These are phyloP conservation scores for Uronychia setigera DNA, from an alignment of 73 alveolate genomes.

Conservation along the genomic window DNA sequence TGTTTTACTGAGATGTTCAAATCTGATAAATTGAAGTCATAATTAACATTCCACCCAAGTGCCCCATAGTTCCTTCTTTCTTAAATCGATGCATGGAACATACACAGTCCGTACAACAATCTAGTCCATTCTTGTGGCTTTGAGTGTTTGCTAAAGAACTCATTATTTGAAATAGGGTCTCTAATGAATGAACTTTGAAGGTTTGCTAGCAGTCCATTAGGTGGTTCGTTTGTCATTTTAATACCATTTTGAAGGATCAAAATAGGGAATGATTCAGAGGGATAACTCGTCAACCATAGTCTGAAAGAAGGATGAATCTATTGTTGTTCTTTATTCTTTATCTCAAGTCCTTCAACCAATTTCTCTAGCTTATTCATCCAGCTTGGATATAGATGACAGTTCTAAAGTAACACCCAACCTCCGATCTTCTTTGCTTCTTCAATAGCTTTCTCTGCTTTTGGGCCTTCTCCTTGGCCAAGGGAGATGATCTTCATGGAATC, in stretches of 20 bases:
- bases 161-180: constrained; percentile 59
- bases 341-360: constrained; percentile 67
- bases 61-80: constrained; percentile 88
- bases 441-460: constrained; percentile 90
- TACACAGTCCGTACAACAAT: constrained; percentile 76
- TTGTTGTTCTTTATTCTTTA: constrained; percentile 82
- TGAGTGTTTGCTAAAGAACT: constrained; percentile 70
- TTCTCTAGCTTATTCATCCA: constrained; percentile 87
- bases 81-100: constrained; percentile 79
- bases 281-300: constrained; percentile 90
- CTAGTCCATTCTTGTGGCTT: constrained; percentile 78
- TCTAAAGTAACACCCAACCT: constrained; percentile 67
- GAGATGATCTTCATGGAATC: constrained; percentile 83
- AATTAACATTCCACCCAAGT: constrained; percentile 94
- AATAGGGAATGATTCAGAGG: constrained; percentile 88
- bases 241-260: constrained; percentile 89
- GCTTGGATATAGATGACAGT: constrained; percentile 68
- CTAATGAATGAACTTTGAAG: constrained; percentile 75
- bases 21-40: constrained; percentile 93
- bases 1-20: constrained; percentile 91
- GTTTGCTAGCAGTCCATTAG: constrained; percentile 91
- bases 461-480: constrained; percentile 97
- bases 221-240: constrained; percentile 97
- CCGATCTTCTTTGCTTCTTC: constrained; percentile 62
- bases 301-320: constrained; percentile 84